These are phyloP conservation scores for Chytriomyces confervae DNA, from an alignment of 192 early-diverging fungal genomes.

Conservation along the genomic window DNA sequence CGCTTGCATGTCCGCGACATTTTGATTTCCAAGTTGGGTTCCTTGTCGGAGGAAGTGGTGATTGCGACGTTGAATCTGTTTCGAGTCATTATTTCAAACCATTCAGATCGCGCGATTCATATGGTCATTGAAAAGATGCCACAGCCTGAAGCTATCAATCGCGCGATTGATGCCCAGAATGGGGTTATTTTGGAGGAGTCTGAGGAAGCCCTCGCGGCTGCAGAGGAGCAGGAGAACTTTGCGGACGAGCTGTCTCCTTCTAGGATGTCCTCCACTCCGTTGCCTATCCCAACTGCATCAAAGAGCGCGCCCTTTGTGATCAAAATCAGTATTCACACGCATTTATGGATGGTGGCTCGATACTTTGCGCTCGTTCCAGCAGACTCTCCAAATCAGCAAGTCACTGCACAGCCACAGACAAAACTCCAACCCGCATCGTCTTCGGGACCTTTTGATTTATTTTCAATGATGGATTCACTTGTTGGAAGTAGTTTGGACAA, in stretches of 20 bases:
- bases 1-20: conserved; percentile 59
- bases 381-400: conserved; percentile 25
- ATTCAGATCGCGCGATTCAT: conserved; percentile 78
- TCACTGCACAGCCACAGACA: conserved; percentile 5
- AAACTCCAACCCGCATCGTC: not conserved
- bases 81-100: conserved; percentile 72
- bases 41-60: conserved; percentile 84
- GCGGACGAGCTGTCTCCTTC: not conserved
- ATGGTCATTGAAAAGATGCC: conserved; percentile 71
- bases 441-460: not conserved
- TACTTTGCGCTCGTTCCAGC: conserved; percentile 50
- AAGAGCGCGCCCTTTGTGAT: not conserved
- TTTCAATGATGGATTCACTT: conserved; percentile 17
- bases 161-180: not conserved
- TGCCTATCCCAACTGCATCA: not conserved
- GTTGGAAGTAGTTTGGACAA: not conserved
- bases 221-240: not conserved
- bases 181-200: not conserved
- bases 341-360: conserved; percentile 39
- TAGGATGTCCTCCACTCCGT: not conserved
- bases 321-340: conserved; percentile 38
- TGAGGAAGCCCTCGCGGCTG: not conserved
- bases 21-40: conserved; percentile 85
- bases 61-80: conserved; percentile 83
- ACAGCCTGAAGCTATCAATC: conserved; percentile 6